Conservation (phyloP, 768 basidiomycete genomes). For the Paxillus rubicundulus region DNA sequence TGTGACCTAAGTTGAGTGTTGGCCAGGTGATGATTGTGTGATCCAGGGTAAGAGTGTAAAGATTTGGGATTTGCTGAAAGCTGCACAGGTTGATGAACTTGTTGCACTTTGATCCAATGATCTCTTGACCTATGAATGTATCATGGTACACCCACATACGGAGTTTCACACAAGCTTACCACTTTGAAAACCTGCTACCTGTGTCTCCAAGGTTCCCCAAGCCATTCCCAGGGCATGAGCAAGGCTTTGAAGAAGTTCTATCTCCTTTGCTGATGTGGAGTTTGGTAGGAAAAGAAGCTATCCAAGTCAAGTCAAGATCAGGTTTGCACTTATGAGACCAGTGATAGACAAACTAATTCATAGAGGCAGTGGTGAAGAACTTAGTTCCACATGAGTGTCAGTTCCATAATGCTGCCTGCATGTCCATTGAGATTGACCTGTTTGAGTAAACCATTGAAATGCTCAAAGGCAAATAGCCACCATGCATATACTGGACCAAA, state of each 20-base stretch:
- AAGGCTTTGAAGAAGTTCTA: background rate
- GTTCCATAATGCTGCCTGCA: conserved; percentile 28
- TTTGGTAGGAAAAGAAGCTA: background rate
- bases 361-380: conserved; percentile 2
- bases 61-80: background rate
- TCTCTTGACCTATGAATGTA: background rate
- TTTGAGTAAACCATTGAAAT: conserved; percentile 35
- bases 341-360: background rate
- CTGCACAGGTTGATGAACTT: background rate
- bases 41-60: background rate
- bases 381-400: conserved; percentile 31
- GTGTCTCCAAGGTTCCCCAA: background rate
- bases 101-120: background rate
- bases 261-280: background rate
- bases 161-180: background rate
- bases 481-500: conserved; percentile 34
- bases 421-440: conserved; percentile 33
- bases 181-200: background rate
- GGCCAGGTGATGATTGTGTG: background rate
- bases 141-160: background rate
- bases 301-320: background rate
- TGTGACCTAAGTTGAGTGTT: too few relatives aligned
- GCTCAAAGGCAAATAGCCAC: conserved; percentile 38
- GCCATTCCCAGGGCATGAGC: background rate
- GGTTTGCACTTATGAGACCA: too few relatives aligned